phyloP scores from a whole-genome alignment of 441 rosid genomes.

The Euphorbia corollata region DNA sequence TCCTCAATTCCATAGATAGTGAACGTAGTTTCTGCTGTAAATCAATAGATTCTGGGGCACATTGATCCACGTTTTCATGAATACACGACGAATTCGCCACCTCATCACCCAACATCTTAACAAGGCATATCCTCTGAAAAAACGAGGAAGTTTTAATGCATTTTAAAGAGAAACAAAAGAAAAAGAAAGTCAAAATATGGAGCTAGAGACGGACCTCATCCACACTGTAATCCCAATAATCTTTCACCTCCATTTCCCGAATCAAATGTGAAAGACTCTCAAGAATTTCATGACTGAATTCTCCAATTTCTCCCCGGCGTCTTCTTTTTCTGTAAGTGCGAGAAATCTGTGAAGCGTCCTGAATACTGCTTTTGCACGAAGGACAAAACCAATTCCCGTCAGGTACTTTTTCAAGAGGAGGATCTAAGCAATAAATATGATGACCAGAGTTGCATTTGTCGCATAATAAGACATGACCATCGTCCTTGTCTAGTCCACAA shows the following conservation, averaged over 20 bases:
- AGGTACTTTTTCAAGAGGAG: constrained; percentile 51
- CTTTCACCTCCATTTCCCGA: constrained; percentile 40
- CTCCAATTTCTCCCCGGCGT: constrained; percentile 26
- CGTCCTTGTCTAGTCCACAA: constrained; percentile 55
- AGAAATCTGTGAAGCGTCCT: constrained; percentile 26
- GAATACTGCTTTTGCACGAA: constrained; percentile 29
- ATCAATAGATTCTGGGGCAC: constrained; percentile 36
- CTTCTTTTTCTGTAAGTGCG: constrained; percentile 26
- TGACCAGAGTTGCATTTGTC: constrained; percentile 56
- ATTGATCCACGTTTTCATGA: constrained; percentile 46
- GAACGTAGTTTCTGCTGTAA: constrained; percentile 45
- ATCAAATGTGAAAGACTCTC: constrained; percentile 35
- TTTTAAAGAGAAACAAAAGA: neutral
- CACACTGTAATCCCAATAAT: constrained; percentile 48
- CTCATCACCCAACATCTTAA: constrained; percentile 48
- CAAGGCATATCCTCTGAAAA: constrained; percentile 43
- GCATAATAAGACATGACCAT: constrained; percentile 46
- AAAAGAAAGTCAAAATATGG: neutral
- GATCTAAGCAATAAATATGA: constrained; percentile 55
- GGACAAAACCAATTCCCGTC: constrained; percentile 70
- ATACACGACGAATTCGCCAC: constrained; percentile 35
- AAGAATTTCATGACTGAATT: constrained; percentile 25
- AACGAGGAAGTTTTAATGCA: constrained; percentile 9
- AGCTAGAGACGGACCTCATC: constrained; percentile 38
- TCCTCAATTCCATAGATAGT: constrained; percentile 35